Percentiles rank a stretch among this genome's conserved stretches.
phyloP scores from a whole-genome alignment of 495 filamentous ascomycete genomes.

The Aspergillus homomorphus region DNA sequence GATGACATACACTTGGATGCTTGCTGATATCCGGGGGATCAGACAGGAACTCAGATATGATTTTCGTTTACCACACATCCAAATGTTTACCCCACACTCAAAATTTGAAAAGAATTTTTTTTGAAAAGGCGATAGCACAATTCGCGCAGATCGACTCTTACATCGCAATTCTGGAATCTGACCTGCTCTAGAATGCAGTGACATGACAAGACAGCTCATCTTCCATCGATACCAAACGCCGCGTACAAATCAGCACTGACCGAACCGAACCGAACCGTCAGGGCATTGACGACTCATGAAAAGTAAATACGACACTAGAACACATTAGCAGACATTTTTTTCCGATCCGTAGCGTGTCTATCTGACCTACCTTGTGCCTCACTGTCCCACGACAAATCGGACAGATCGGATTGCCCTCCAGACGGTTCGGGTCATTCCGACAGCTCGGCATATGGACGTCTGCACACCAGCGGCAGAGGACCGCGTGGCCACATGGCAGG shows the following conservation, averaged over 20 bases:
- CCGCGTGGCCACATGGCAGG: slow-evolving; percentile 55
- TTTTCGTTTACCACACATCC: no score
- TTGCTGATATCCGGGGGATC: no score
- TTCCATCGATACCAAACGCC: background rate
- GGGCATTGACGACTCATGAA: slow-evolving; percentile 8
- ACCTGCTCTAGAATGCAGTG: background rate
- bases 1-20: no score
- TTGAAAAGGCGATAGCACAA: no score
- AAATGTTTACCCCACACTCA: no score
- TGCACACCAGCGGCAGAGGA: slow-evolving; percentile 46
- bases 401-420: slow-evolving; percentile 14
- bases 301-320: slow-evolving; percentile 23
- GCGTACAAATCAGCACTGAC: background rate
- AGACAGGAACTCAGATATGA: no score
- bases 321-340: background rate
- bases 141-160: no score
- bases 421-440: slow-evolving; percentile 9
- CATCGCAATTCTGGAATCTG: no score
- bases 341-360: background rate
- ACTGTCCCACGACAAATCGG: slow-evolving; percentile 26
- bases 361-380: slow-evolving; percentile 19
- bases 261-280: background rate
- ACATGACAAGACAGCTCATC: background rate
- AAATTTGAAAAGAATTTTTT: no score
- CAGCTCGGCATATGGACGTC: slow-evolving; percentile 22